Conservation (phyloP, 2,329 filamentous ascomycete genomes). For the Cladorrhinum sp. region DNA sequence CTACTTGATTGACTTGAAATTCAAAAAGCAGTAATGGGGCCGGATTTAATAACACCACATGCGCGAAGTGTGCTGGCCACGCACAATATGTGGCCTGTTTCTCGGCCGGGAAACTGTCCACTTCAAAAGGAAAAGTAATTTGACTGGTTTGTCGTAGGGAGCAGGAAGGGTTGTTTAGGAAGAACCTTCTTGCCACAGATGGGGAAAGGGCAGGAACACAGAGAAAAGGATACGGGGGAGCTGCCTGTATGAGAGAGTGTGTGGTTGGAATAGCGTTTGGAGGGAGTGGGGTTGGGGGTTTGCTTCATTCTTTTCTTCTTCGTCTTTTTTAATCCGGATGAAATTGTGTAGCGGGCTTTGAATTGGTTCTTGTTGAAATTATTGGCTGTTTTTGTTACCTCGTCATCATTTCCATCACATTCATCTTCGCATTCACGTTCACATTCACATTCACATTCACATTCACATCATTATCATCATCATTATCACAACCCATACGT, state of each 20-base stretch:
- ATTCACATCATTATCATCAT: too few relatives aligned
- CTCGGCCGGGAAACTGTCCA: not conserved
- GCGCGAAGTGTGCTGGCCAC: not conserved
- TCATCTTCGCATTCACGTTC: too few relatives aligned
- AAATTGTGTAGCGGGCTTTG: not conserved
- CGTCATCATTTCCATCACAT: too few relatives aligned
- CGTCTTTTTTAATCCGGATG: not conserved
- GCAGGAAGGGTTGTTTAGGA: not conserved
- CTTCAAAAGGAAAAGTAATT: not conserved
- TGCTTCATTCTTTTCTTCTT: not conserved
- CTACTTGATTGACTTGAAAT: too few relatives aligned
- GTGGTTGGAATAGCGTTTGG: not conserved
- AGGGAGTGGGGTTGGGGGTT: not conserved
- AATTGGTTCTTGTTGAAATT: not conserved
- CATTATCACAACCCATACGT: too few relatives aligned
- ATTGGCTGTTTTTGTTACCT: not conserved
- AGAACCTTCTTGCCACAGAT: not conserved
- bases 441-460: too few relatives aligned
- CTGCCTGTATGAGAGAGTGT: not conserved
- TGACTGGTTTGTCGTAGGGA: not conserved
- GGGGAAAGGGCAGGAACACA: not conserved
- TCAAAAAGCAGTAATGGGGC: not conserved
- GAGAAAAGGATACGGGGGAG: not conserved
- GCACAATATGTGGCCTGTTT: not conserved
- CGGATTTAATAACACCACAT: not conserved